A percentile compares a stretch with the other conserved stretches of the same genome.
These are phyloP conservation scores for Primulina huaijiensis DNA, from an alignment of 257 asterid genomes.

Conservation along the genomic window DNA sequence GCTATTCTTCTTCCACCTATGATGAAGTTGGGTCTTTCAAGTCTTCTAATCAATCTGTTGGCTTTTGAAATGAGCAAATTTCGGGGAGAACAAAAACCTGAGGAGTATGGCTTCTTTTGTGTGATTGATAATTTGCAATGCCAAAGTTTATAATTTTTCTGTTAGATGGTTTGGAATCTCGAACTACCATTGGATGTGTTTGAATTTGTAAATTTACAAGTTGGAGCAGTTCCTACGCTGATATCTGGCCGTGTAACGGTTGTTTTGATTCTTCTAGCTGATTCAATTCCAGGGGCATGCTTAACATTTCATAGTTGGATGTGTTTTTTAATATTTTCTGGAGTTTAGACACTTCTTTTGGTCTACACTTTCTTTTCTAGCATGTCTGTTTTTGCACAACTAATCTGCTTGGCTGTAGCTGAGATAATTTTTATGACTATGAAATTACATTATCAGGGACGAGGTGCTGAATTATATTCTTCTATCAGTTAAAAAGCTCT, in stretches of 20 bases:
- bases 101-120: conserved; percentile 50
- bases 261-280: no score
- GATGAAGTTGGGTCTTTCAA: conserved; percentile 60
- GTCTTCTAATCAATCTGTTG: conserved; percentile 63
- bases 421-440: conserved; percentile 15
- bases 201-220: conserved; percentile 1
- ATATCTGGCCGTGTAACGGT: neutral
- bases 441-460: conserved; percentile 47
- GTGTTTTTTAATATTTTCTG: neutral
- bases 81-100: conserved; percentile 55
- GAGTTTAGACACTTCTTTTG: neutral
- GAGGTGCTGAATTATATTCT: conserved; percentile 65
- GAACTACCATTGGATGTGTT: conserved; percentile 2
- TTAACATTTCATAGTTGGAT: neutral
- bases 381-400: conserved; percentile 1
- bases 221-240: conserved; percentile 20
- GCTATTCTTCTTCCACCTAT: conserved; percentile 60
- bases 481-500: conserved; percentile 77
- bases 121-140: neutral
- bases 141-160: neutral
- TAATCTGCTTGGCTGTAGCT: conserved; percentile 6
- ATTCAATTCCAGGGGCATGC: no score
- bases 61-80: conserved; percentile 68
- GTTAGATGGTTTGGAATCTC: conserved; percentile 7
- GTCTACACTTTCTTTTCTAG: neutral